Evolutionary conservation across 495 filamentous ascomycete species (phyloP).

Genomic region (Paragyromitra xinjiangensis): DNA sequence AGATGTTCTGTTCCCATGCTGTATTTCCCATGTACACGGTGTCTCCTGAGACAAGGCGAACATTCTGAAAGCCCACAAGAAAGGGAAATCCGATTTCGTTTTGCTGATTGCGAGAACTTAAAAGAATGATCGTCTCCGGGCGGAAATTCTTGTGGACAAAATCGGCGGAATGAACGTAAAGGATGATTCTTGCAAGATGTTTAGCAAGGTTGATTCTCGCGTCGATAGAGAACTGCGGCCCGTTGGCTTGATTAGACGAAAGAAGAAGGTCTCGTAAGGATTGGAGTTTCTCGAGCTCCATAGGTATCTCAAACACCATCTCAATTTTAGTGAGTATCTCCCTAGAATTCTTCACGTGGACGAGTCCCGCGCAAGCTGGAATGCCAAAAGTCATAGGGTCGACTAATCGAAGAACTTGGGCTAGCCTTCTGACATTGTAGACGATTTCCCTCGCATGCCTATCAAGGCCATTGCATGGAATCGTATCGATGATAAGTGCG

Average conservation of each 20-base stretch:
- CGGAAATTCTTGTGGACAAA: conserved; percentile 70
- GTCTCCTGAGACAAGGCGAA: conserved; percentile 60
- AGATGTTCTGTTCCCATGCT: conserved; percentile 63
- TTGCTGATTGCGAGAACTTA: conserved; percentile 44
- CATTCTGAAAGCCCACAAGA: conserved; percentile 65
- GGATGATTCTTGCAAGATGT: conserved; percentile 61
- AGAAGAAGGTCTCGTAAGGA: conserved; percentile 54
- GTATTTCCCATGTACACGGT: conserved; percentile 60
- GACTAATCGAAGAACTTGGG: conserved; percentile 56
- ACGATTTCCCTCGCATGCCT: not conserved
- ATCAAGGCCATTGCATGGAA: conserved; percentile 15
- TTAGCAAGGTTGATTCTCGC: conserved; percentile 60
- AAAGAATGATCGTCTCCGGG: conserved; percentile 65
- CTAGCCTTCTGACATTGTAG: conserved; percentile 55
- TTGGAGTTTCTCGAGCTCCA: conserved; percentile 17
- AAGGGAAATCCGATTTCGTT: conserved; percentile 55
- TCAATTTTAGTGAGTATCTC: conserved; percentile 34
- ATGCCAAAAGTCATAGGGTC: conserved; percentile 60
- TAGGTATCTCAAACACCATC: conserved; percentile 43
- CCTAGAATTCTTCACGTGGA: conserved; percentile 39
- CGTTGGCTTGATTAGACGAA: conserved; percentile 48
- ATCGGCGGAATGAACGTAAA: conserved; percentile 62
- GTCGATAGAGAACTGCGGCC: conserved; percentile 42
- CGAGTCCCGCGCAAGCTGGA: conserved; percentile 62
- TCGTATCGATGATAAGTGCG: conserved; percentile 33